Conservation (phyloP, 2,329 filamentous ascomycete genomes). For the Scortechinia acanthostroma region DNA sequence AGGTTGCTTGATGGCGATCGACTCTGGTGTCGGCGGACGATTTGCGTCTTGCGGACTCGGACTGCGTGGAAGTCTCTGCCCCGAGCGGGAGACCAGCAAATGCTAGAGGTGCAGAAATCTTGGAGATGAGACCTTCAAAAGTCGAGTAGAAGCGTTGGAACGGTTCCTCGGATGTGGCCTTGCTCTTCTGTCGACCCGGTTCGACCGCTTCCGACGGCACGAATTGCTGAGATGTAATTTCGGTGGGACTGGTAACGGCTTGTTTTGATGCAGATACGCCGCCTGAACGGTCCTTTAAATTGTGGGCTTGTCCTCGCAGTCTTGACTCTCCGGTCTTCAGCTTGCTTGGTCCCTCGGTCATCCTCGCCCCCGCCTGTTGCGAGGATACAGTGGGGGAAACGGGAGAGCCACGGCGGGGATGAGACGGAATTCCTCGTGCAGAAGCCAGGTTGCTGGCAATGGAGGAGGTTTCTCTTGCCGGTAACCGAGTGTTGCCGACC, state of each 20-base stretch:
- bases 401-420: conserved; percentile 13
- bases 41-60: conserved; percentile 1
- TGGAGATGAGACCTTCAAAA: conserved; percentile 52
- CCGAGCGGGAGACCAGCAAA: conserved; percentile 55
- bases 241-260: neutral
- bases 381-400: conserved; percentile 38
- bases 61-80: conserved; percentile 12
- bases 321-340: neutral
- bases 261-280: neutral
- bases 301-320: neutral
- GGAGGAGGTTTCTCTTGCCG: conserved; percentile 38
- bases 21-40: neutral
- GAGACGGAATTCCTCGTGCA: conserved; percentile 44
- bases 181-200: neutral
- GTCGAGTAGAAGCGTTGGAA: conserved; percentile 58
- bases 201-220: neutral
- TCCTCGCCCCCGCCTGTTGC: neutral
- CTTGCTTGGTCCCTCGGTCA: neutral
- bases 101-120: conserved; percentile 52
- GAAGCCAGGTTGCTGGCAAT: conserved; percentile 51
- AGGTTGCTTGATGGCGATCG: conserved; percentile 17
- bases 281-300: neutral
- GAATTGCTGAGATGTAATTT: neutral
- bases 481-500: conserved; percentile 14
- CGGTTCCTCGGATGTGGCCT: conserved; percentile 33